A percentile compares a stretch with the other conserved stretches of the same genome.
Evolutionary conservation across 2,329 filamentous ascomycete species (phyloP).

Genomic region (Periconia sp.): DNA sequence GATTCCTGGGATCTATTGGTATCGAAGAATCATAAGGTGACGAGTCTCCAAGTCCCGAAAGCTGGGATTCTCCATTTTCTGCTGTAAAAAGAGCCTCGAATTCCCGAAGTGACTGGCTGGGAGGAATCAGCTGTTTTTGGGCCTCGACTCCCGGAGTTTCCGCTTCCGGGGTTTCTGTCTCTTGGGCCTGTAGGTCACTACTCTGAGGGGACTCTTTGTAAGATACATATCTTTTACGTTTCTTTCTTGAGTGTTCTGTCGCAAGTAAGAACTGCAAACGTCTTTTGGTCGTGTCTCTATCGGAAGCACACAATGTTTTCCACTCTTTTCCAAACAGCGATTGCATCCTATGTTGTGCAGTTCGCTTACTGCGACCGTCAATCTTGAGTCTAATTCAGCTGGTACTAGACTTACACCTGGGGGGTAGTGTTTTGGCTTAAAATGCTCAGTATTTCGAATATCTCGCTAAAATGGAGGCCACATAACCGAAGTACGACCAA

Average conservation of each 20-base stretch:
- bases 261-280: not conserved
- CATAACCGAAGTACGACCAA: not conserved
- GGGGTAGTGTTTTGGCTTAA: not conserved
- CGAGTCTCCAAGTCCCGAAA: not conserved
- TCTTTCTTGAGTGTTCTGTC: not conserved
- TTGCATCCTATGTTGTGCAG: not conserved
- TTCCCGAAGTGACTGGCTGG: not conserved
- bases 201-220: no score
- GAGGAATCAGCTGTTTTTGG: no score
- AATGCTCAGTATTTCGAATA: not conserved
- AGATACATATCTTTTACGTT: not conserved
- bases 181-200: no score
- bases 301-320: not conserved
- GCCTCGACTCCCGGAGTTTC: no score
- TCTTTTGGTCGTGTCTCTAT: not conserved
- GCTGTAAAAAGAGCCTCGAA: not conserved
- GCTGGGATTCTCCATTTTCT: not conserved
- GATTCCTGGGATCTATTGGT: not conserved
- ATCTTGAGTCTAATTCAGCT: not conserved
- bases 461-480: not conserved
- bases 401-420: not conserved
- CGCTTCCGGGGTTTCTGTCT: no score
- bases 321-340: not conserved
- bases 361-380: not conserved
- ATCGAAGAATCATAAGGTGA: not conserved